Evolutionary conservation across 164 flowering plant species (phyloP), one percentile per base, ranked within the genome.

Genomic region (Litsea cubeba): DNA sequence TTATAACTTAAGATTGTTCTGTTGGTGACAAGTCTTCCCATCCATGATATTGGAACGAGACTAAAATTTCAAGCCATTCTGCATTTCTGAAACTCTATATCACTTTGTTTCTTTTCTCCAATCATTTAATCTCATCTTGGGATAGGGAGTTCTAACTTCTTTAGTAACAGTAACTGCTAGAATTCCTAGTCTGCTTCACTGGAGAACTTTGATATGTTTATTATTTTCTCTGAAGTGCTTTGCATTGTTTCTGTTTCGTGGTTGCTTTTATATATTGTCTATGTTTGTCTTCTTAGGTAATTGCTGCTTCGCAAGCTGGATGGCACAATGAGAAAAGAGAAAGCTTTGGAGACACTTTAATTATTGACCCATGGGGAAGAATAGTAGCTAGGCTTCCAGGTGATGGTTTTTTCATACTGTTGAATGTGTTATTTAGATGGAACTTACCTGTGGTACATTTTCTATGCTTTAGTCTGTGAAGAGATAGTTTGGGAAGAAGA

Each of bases 351-450:
- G 95, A 94, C 72, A 79, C 94, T 50, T 75, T 94, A 76, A 88
- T 94, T 70, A 88, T 94, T 74, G 98, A 94, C 83, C 98, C 98
- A n/a, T 94, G 98, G 98, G 97, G 98, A 64, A 86, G 84, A 35
- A 72, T 94, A 32, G 78, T 92, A 70, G 90, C 89, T 64, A 81
- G 91, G 71, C 82, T 94, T 67, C 88, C 97, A 66, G 96, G 98
- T 91, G 76, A 82, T 84, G 57, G 50, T 72, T 58, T 22, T 7
- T 74, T 65, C 26, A 3, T 18, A 40, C 35, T 17, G 60, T 50
- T 18, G 51, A 24, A 24, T 5, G 25, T 46, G 58, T 26, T 22
- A 68, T n/a, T 35, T 49, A 46, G 60, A 23, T 26, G 30, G 57
- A 46, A 46, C 46, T 40, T 40, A 40, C 46, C 46, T 40, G 46